A percentile compares a stretch with the other conserved stretches of the same genome.
These are phyloP conservation scores for Coelastrella sp. DNA, from an alignment of 139 green algal genomes.

Conservation along the genomic window DNA sequence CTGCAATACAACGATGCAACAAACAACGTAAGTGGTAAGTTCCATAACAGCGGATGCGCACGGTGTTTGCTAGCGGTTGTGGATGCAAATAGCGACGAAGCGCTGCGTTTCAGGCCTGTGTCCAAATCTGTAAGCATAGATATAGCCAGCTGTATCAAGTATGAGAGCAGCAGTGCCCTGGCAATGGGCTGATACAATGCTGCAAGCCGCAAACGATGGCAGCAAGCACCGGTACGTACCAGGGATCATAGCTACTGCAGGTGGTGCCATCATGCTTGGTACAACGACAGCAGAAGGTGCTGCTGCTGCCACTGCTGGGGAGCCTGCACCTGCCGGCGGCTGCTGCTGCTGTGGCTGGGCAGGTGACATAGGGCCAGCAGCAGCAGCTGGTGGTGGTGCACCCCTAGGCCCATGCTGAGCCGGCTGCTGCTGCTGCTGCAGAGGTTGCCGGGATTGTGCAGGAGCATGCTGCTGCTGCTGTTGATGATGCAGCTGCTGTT, in stretches of 20 bases:
- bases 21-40: background rate
- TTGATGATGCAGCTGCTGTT: background rate
- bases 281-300: background rate
- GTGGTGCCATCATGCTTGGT: background rate
- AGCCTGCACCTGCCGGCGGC: background rate
- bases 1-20: background rate
- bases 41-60: too few relatives aligned
- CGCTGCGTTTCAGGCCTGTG: too few relatives aligned
- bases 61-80: too few relatives aligned
- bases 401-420: background rate
- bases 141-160: too few relatives aligned
- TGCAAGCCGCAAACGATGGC: background rate
- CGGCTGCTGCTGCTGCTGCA: slow-evolving; percentile 36
- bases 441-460: background rate
- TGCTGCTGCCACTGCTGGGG: background rate
- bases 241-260: background rate
- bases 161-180: too few relatives aligned
- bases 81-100: too few relatives aligned
- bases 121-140: too few relatives aligned
- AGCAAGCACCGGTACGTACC: background rate
- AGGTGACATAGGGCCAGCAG: background rate
- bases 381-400: background rate
- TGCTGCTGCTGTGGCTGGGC: slow-evolving; percentile 21
- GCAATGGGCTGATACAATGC: too few relatives aligned
- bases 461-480: background rate